Percentiles rank a stretch among this genome's conserved stretches.
Evolutionary conservation across 2,329 filamentous ascomycete genomes (phyloP).

Genomic region (Pseudogymnoascus sp.): DNA sequence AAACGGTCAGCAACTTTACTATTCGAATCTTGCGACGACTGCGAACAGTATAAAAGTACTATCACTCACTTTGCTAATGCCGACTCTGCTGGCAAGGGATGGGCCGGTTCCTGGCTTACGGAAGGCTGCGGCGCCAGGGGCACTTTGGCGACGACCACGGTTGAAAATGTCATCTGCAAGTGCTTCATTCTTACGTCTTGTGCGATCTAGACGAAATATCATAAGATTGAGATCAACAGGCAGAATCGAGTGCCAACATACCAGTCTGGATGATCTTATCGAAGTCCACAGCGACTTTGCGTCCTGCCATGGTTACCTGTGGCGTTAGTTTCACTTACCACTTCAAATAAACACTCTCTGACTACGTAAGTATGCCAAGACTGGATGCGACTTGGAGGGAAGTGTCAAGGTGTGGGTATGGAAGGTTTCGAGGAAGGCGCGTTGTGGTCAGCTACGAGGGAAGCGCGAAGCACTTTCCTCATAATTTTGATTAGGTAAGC

Average conservation of each 20-base stretch:
- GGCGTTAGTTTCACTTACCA: conserved; percentile 9
- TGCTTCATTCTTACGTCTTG: conserved; percentile 63
- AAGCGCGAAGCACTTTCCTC: not conserved
- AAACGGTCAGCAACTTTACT: not conserved
- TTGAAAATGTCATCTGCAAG: conserved; percentile 69
- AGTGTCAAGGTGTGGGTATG: not conserved
- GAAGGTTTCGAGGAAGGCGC: not conserved
- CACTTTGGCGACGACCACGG: conserved; percentile 50
- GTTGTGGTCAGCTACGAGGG: not conserved
- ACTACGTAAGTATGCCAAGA: not conserved
- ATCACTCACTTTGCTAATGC: conserved; percentile 58
- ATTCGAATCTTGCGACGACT: conserved; percentile 12
- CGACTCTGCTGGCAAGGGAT: conserved; percentile 64
- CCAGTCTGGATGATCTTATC: conserved; percentile 28
- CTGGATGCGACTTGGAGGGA: not conserved
- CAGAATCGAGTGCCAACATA: conserved; percentile 13
- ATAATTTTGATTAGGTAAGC: conserved; percentile 6
- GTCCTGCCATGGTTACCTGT: conserved; percentile 23
- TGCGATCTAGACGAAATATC: conserved; percentile 35
- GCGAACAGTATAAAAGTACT: not conserved
- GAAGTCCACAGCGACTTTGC: conserved; percentile 26
- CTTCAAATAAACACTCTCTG: not conserved
- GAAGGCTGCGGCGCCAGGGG: conserved; percentile 38
- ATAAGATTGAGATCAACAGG: not conserved
- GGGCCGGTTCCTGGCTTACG: conserved; percentile 40